Evolutionary conservation across 2,329 filamentous ascomycete species (phyloP), one percentile per base, ranked within the genome.

Genomic region (Teratosphaeria nubilosa): DNA sequence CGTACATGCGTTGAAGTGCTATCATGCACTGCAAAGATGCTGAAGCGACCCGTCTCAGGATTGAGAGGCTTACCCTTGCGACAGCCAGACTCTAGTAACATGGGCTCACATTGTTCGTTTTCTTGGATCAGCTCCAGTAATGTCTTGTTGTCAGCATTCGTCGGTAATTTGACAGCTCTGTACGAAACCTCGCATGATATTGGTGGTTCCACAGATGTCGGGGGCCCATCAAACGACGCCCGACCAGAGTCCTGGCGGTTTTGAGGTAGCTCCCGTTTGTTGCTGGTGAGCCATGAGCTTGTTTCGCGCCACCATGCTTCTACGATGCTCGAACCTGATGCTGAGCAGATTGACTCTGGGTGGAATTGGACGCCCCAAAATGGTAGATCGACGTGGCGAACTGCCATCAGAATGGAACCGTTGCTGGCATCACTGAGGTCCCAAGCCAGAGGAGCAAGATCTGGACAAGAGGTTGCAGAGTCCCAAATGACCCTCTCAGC

Each of bases 361-460:
- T 96, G 91, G 66, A 94, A 96, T 69, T 96, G 91, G 20, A 96
- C 79, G 0, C 88, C 91, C 86, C 88, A 95, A 62, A 92, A 88
- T 0, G 91, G 91, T 63, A 84, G 86, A 0, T 63, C 68, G 20
- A 70, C 74, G 70, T 95, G 90, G 62, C 79, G 82, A 16, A 86
- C 83, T 0, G 82, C 88, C 89, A 95, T 95, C n/a, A 94, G 73
- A 3, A 91, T 77, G n/a, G 74, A 70, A 1, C 76, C 80, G 62
- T 85, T 84, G 0, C 54, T 58, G 5, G 67, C 63, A 58, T 75
- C 74, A 58, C 74, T 73, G 20, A 76, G 69, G 56, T 77, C 76
- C 77, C 77, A 80, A 13, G 77, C 77, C n/a, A 79, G 59, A 2
- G 77, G 77, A n/a, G 72, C 62, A 7, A 79, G 61, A 1, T 72